Percentiles rank a stretch among this genome's conserved stretches.
Evolutionary conservation across 768 basidiomycete species (phyloP).

Genomic region (Lactarius psammicola): DNA sequence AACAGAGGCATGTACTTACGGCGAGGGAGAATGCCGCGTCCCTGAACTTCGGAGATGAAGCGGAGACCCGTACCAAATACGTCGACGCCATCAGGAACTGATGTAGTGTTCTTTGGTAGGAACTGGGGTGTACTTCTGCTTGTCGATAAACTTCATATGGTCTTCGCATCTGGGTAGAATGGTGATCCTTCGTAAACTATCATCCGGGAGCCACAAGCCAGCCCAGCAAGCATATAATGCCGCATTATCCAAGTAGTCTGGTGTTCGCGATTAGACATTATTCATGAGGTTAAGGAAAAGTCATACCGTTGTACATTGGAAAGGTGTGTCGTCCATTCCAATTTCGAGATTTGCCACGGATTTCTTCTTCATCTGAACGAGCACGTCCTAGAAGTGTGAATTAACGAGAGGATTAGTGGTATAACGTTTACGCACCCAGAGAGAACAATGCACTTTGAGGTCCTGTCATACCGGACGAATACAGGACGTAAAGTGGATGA

Average conservation of each 20-base stretch:
- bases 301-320: constrained; percentile 70
- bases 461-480: constrained; percentile 86
- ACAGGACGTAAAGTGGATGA: constrained; percentile 79
- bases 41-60: constrained; percentile 62
- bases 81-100: constrained; percentile 35
- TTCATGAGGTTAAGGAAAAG: background rate
- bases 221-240: constrained; percentile 57
- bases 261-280: background rate
- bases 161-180: constrained; percentile 54
- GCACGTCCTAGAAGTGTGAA: constrained; percentile 51
- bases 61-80: constrained; percentile 57
- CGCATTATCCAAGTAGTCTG: constrained; percentile 89
- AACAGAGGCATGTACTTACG: background rate
- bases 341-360: constrained; percentile 44
- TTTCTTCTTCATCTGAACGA: constrained; percentile 71
- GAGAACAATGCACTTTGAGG: constrained; percentile 83
- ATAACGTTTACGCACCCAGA: constrained; percentile 47
- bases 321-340: constrained; percentile 53
- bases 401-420: background rate
- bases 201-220: constrained; percentile 52
- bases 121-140: constrained; percentile 46
- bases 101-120: constrained; percentile 1
- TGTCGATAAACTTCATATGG: constrained; percentile 54
- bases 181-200: constrained; percentile 69
- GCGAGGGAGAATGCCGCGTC: constrained; percentile 51